Evolutionary conservation across 2,329 filamentous ascomycete genomes (phyloP).

Genomic region (Ramularia endophylla): DNA sequence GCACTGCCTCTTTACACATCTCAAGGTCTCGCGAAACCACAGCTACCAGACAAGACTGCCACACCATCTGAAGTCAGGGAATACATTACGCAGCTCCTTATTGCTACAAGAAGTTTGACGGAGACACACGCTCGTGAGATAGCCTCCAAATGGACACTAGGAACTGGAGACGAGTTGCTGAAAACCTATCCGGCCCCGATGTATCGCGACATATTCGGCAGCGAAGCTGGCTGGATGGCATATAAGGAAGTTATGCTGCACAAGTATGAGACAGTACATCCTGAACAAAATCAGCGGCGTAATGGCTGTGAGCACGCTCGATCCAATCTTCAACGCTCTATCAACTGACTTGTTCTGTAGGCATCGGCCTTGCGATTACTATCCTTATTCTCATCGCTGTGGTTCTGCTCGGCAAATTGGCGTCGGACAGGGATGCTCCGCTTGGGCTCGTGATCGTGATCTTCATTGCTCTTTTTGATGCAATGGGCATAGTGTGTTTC

Average conservation of each 20-base stretch:
- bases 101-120: background rate
- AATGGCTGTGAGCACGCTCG: too few relatives aligned
- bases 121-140: slow-evolving; percentile 6
- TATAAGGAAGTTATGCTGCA: slow-evolving; percentile 8
- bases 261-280: too few relatives aligned
- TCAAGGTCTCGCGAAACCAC: background rate
- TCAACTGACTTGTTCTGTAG: too few relatives aligned
- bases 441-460: too few relatives aligned
- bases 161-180: slow-evolving; percentile 15
- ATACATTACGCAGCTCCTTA: background rate
- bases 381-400: too few relatives aligned
- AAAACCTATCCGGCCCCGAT: slow-evolving; percentile 8
- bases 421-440: too few relatives aligned
- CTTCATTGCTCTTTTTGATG: too few relatives aligned
- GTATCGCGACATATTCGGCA: slow-evolving; percentile 15
- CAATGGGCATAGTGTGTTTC: too few relatives aligned
- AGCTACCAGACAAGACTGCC: background rate
- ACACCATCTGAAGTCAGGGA: background rate
- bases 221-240: slow-evolving; percentile 8
- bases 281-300: too few relatives aligned
- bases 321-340: too few relatives aligned
- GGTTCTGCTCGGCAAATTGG: too few relatives aligned
- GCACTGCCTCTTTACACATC: background rate
- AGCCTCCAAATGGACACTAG: slow-evolving; percentile 13
- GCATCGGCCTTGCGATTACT: too few relatives aligned